phyloP scores from a whole-genome alignment of 331 rosid genomes.

The Acacia concinna region DNA sequence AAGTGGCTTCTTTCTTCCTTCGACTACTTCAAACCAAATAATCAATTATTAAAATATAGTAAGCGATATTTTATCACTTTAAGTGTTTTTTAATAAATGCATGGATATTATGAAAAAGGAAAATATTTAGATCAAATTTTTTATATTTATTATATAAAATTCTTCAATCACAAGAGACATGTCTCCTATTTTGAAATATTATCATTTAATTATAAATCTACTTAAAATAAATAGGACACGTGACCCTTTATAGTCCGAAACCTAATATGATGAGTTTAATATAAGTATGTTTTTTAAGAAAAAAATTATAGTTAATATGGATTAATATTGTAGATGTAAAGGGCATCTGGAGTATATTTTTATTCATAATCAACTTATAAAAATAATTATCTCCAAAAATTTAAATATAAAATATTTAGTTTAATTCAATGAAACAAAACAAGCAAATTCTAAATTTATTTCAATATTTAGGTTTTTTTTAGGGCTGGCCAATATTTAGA shows the following conservation, averaged over 20 bases:
- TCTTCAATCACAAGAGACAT: too few relatives aligned
- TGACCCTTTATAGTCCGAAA: too few relatives aligned
- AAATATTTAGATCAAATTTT: too few relatives aligned
- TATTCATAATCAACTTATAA: background rate
- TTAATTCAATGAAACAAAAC: background rate
- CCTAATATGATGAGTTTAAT: too few relatives aligned
- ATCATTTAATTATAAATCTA: too few relatives aligned
- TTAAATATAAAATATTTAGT: background rate
- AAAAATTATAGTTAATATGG: background rate
- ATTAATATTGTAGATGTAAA: background rate
- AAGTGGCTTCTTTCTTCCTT: background rate
- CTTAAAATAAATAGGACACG: too few relatives aligned
- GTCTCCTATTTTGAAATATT: too few relatives aligned
- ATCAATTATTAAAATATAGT: too few relatives aligned
- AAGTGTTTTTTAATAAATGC: background rate
- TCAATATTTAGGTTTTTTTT: background rate
- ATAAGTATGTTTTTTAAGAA: too few relatives aligned
- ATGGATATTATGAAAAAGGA: background rate
- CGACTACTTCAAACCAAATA: background rate
- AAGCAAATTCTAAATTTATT: background rate
- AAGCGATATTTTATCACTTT: background rate
- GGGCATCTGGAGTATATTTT: background rate
- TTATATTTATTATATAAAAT: too few relatives aligned
- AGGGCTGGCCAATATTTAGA: background rate
- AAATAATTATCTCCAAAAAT: background rate